phyloP scores from a whole-genome alignment of 2,329 filamentous ascomycete genomes.

The Huntiella omanensis region DNA sequence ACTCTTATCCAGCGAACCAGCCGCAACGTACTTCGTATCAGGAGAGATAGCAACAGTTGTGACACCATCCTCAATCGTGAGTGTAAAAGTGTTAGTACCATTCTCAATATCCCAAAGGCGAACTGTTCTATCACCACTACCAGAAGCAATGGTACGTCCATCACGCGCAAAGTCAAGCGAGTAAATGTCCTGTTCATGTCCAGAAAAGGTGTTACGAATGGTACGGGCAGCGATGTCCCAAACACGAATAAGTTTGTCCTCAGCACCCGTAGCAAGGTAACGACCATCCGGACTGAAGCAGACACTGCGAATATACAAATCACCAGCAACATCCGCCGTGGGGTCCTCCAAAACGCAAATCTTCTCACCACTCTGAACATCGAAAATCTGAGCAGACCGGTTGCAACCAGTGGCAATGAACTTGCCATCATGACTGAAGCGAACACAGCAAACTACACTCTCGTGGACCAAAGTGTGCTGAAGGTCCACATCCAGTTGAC shows the following conservation, averaged over 20 bases:
- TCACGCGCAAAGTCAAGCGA: constrained; percentile 89
- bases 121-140: constrained; percentile 84
- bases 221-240: constrained; percentile 78
- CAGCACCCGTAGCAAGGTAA: constrained; percentile 85
- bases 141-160: constrained; percentile 84
- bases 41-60: constrained; percentile 96
- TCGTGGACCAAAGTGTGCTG: constrained; percentile 86
- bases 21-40: constrained; percentile 83
- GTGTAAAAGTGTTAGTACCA: constrained; percentile 61
- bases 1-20: constrained; percentile 91
- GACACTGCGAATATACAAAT: constrained; percentile 92
- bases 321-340: constrained; percentile 67
- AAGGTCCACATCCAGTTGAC: constrained; percentile 79
- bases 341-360: constrained; percentile 83
- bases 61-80: constrained; percentile 90
- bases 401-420: constrained; percentile 96
- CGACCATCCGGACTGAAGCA: constrained; percentile 96
- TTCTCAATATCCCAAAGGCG: constrained; percentile 90
- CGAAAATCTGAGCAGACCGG: constrained; percentile 96
- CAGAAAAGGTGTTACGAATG: constrained; percentile 86
- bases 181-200: constrained; percentile 97
- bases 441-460: constrained; percentile 93
- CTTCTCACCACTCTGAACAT: constrained; percentile 71
- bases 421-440: constrained; percentile 89
- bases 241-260: constrained; percentile 92